Conservation (phyloP, 2,329 filamentous ascomycete genomes). For the Pestalotiopsis sp. region DNA sequence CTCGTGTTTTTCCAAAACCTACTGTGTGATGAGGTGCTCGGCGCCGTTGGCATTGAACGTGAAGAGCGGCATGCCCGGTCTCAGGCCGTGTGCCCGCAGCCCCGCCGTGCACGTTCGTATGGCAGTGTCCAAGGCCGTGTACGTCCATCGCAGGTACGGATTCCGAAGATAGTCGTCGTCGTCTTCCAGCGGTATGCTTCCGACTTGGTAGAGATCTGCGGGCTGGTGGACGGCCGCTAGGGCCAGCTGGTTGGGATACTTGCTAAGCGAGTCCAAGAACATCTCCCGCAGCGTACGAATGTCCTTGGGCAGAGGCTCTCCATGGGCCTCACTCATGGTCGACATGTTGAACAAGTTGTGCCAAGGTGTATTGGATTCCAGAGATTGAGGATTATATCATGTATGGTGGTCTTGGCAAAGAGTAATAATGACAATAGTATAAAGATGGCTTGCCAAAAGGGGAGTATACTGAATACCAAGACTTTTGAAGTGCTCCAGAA, state of each 20-base stretch:
- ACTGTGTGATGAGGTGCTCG: slow-evolving; percentile 4
- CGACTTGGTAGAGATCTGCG: neutral
- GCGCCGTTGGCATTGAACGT: slow-evolving; percentile 8
- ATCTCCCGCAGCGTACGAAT: neutral
- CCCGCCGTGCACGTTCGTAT: neutral
- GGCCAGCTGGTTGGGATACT: slow-evolving; percentile 9
- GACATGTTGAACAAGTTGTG: neutral
- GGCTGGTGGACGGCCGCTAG: slow-evolving; percentile 11
- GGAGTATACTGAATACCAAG: neutral
- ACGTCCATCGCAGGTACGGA: slow-evolving; percentile 12
- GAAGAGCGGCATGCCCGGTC: slow-evolving; percentile 7
- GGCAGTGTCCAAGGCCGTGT: neutral
- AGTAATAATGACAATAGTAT: neutral
- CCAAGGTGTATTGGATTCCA: neutral
- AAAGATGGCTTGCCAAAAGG: neutral
- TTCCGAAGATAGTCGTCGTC: slow-evolving; percentile 8
- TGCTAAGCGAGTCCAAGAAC: slow-evolving; percentile 3
- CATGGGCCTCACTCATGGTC: slow-evolving; percentile 6
- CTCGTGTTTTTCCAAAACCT: neutral
- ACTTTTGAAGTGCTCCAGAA: neutral
- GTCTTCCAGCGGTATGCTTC: slow-evolving; percentile 2
- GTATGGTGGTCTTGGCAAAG: neutral
- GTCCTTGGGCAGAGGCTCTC: neutral
- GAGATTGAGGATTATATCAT: neutral
- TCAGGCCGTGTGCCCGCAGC: neutral